Percentiles rank a stretch among this genome's conserved stretches.
phyloP scores from a whole-genome alignment of 2,329 filamentous ascomycete species.

The Coleophoma cylindrospora region DNA sequence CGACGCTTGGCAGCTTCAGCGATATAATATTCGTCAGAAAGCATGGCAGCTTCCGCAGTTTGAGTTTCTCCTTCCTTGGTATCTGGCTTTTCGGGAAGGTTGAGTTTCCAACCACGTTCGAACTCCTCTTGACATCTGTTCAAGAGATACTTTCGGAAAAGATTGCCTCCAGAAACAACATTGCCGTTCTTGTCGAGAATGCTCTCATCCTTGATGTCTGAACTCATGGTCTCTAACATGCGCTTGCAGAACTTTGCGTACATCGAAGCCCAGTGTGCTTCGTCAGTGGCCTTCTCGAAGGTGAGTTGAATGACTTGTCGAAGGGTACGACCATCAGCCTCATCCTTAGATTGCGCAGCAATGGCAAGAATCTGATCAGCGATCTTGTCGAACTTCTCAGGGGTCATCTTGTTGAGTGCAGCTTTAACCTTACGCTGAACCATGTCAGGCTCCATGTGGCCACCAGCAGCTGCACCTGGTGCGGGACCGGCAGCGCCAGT shows the following conservation, averaged over 20 bases:
- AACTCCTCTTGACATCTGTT: conserved; percentile 99
- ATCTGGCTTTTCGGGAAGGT: conserved; percentile 74
- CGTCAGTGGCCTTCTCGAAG: conserved; percentile 98
- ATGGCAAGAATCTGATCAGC: conserved; percentile 89
- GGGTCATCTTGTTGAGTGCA: conserved; percentile 99
- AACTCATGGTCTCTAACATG: conserved; percentile 93
- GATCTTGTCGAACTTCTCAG: conserved; percentile 97
- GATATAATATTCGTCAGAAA: conserved; percentile 95
- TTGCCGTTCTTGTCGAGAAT: conserved; percentile 88
- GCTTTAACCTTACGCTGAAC: conserved; percentile 99
- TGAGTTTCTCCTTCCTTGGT: conserved; percentile 50
- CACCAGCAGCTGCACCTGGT: conserved; percentile 38
- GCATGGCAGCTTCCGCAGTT: conserved; percentile 68
- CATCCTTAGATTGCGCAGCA: conserved; percentile 91
- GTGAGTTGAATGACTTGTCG: conserved; percentile 98
- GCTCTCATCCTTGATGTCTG: conserved; percentile 91
- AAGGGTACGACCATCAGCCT: conserved; percentile 87
- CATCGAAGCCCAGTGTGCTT: conserved; percentile 98
- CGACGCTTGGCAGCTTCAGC: conserved; percentile 93
- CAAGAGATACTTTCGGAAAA: conserved; percentile 98
- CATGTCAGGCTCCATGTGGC: conserved; percentile 78
- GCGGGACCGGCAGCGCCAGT: conserved; percentile 33
- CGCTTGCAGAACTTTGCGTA: conserved; percentile 98
- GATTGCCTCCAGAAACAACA: conserved; percentile 82
- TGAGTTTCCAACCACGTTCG: conserved; percentile 92